These are phyloP conservation scores for Sporothrix globosa DNA, from an alignment of 2,329 filamentous ascomycete genomes.

Conservation along the genomic window DNA sequence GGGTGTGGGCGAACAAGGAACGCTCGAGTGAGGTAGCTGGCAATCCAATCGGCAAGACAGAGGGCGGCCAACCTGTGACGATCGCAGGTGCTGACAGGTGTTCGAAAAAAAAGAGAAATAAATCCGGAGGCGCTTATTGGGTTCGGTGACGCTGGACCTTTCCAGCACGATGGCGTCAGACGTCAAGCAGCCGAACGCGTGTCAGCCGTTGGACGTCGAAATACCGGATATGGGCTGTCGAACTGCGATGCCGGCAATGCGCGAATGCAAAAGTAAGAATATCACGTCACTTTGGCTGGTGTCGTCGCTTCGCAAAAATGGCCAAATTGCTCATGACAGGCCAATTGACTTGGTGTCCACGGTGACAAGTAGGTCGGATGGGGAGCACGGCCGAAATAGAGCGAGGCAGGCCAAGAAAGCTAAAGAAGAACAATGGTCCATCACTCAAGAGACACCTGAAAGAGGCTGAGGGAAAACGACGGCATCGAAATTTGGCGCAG, in stretches of 20 bases:
- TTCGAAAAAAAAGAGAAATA: background rate
- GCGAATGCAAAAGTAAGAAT: background rate
- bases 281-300: constrained; percentile 13
- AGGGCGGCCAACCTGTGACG: background rate
- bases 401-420: constrained; percentile 21
- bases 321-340: background rate
- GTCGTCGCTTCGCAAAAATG: constrained; percentile 17
- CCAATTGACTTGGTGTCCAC: constrained; percentile 16
- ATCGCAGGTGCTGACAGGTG: background rate
- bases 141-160: background rate
- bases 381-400: constrained; percentile 4
- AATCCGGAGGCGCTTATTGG: constrained; percentile 11
- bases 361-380: constrained; percentile 3
- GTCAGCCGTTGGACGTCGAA: constrained; percentile 6
- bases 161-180: constrained; percentile 18
- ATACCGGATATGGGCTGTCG: background rate
- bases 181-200: background rate
- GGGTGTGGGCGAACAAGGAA: background rate
- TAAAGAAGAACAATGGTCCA: constrained; percentile 8
- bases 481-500: background rate
- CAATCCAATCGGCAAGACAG: background rate
- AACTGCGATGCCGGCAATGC: background rate
- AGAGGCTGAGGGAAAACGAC: constrained; percentile 8
- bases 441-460: background rate
- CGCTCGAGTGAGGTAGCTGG: background rate